Base-by-base conservation (phyloP, 2,329 filamentous ascomycete species). In the Zymoseptoria passerinii region DNA sequence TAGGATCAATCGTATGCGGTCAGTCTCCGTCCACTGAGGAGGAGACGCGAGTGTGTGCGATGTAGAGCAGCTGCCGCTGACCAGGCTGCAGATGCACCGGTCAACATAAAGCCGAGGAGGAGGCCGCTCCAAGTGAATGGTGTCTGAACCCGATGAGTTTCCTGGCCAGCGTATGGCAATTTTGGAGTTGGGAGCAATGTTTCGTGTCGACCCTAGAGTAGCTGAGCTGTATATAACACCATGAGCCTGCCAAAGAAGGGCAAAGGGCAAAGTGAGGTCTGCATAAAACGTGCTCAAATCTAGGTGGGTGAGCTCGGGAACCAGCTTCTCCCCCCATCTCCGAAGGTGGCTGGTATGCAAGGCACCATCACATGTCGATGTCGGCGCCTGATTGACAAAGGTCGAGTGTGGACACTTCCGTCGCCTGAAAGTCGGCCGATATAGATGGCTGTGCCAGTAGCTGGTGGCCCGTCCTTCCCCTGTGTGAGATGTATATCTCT, bases 241-340 rank as follows among this genome's bases (percentile, higher is more conserved):
- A 29, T 18, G 23, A 9, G 29, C 29, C 7, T 6, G 29, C 29
- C 29, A 35, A 16, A 40, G 35, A 4, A 40, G 52, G 23, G 52
- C 27, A 35, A 53, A 48, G 53, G 53, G 53, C 53, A 55, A 50
- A 48, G 40, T 27, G 44, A 55, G 8, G 35, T 57, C 23, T 40
- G 35, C 35, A 40, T 40, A 40, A 40, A 10, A 40, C 8, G 9
- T 40, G 35, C 35, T 40, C 35, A 40, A 56, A 28, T 51, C 20
- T 16, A 29, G 27, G 10, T 13, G 16, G 16, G 19, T 20, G 44
- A 28, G 13, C 9, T 13, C n/a, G 29, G n/a, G 18, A 28, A 13
- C 3, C 28, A 28, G 50, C 20, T 48, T 20, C 27, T 52, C 52
- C 49, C 49, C 49, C 28, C 13, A 16, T 20, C 27, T 23, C 28